Evolutionary conservation across 2,329 filamentous ascomycete species (phyloP), one percentile per base, ranked within the genome.

Genomic region (Ophiocordyceps sinensis): DNA sequence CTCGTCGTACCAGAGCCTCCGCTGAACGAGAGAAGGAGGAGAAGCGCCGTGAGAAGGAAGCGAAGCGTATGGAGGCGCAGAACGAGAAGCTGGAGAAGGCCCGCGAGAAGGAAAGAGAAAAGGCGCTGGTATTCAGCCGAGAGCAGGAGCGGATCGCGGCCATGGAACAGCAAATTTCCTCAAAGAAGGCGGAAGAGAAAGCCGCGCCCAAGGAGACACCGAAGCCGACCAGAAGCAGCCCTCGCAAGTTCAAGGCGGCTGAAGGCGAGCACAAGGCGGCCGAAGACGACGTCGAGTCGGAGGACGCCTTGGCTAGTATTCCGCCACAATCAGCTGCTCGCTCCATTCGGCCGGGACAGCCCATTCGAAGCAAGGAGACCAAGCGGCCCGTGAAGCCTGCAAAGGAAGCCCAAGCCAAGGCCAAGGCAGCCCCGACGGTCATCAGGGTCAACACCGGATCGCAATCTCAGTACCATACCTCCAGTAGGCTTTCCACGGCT

Each of bases 361-460:
- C 65, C 42, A 58, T 62, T 49, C 73, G 72, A 47, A 67, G 57
- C 38, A 70, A 65, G 39, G 71, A 73, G 36, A 59, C 70, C 43
- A 77, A 77, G 52, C 68, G 79, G 41, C 77, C 77, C 1, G 53
- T 73, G 4, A 82, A 75, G 50, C 77, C 79, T 2, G 68, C 67
- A 9, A 82, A 80, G 53, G 77, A 82, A 34, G 52, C 66, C 1
- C 49, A 67, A 4, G 48, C 60, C 11, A 84, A 82, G 54, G 55
- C 69, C 0, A 85, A 79, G 55, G 77, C 79, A 44, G 75, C 74
- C 1, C 82, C 62, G 2, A 85, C 82, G 3, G 75, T 82, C 43
- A 87, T 82, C 51, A 75, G 74, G 43, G 79, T 85, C 44, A 82
- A 81, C 48, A 78, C 76, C 40, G 72, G 73, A 19, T 79, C 77